Evolutionary conservation across 257 asterid species (phyloP).

Genomic region (Ilex asprella): DNA sequence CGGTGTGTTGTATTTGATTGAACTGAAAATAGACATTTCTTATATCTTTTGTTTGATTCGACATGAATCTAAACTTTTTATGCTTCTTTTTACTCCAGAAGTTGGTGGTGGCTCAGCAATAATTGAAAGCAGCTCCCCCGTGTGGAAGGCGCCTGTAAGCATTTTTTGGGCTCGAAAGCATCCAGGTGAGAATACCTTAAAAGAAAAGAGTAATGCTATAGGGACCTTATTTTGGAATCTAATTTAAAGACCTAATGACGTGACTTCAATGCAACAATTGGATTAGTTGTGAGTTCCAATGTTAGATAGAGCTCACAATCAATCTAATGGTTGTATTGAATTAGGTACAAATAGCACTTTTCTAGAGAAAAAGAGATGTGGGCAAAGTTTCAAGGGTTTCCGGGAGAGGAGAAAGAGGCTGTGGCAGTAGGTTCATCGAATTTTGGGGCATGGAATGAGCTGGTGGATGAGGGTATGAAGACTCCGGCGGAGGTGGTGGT

Average conservation of each 20-base stretch:
- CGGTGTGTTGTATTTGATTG: no score
- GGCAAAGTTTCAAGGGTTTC: conserved; percentile 80
- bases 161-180: conserved; percentile 43
- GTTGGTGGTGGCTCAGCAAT: conserved; percentile 23
- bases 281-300: no score
- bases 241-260: no score
- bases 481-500: conserved; percentile 75
- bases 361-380: conserved; percentile 89
- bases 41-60: background rate
- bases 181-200: conserved; percentile 93
- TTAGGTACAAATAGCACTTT: no score
- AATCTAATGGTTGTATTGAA: no score
- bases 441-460: conserved; percentile 29
- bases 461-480: conserved; percentile 61
- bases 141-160: conserved; percentile 44
- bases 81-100: conserved; percentile 19
- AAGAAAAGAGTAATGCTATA: no score
- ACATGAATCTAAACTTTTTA: background rate
- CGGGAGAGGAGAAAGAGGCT: conserved; percentile 31
- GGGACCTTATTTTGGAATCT: no score
- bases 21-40: background rate
- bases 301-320: no score
- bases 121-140: conserved; percentile 50
- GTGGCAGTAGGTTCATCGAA: conserved; percentile 17
- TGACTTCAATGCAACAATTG: no score